Conservation (phyloP, 2,329 filamentous ascomycete genomes). For the Colletotrichum costaricense region DNA sequence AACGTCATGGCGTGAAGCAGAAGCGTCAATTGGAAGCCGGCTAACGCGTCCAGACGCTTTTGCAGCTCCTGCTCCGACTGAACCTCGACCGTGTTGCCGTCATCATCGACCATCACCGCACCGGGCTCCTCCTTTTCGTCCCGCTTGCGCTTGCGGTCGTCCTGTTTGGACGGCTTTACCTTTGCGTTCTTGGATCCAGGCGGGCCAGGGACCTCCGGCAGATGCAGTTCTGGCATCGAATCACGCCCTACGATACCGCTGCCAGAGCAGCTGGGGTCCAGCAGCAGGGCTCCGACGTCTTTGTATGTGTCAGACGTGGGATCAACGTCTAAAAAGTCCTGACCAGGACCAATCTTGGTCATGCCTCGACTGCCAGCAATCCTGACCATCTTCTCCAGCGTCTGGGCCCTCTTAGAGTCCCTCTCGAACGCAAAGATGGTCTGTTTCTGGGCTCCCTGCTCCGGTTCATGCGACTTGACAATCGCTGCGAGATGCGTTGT, state of each 20-base stretch:
- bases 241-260: slow-evolving; percentile 94
- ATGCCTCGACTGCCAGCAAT: slow-evolving; percentile 76
- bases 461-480: slow-evolving; percentile 58
- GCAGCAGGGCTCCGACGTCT: slow-evolving; percentile 82
- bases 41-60: slow-evolving; percentile 77
- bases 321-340: slow-evolving; percentile 85
- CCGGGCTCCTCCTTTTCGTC: slow-evolving; percentile 42
- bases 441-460: slow-evolving; percentile 48
- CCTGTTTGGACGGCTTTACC: slow-evolving; percentile 15
- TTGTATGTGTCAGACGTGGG: slow-evolving; percentile 70
- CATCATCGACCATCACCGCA: slow-evolving; percentile 63
- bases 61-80: slow-evolving; percentile 67
- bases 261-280: slow-evolving; percentile 96
- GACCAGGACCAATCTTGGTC: slow-evolving; percentile 76
- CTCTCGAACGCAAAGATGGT: slow-evolving; percentile 85
- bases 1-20: slow-evolving; percentile 88
- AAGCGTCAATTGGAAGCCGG: slow-evolving; percentile 84
- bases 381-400: slow-evolving; percentile 85
- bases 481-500: slow-evolving; percentile 92
- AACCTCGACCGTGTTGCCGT: slow-evolving; percentile 63
- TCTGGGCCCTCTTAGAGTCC: slow-evolving; percentile 76
- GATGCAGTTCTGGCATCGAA: slow-evolving; percentile 75
- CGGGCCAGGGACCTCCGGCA: slow-evolving; percentile 56
- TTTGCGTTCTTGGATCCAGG: slow-evolving; percentile 36
- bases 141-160: slow-evolving; percentile 59